Evolutionary conservation across 495 filamentous ascomycete species (phyloP), one percentile per base, ranked within the genome.

Genomic region (Lentithecium fluviatile): DNA sequence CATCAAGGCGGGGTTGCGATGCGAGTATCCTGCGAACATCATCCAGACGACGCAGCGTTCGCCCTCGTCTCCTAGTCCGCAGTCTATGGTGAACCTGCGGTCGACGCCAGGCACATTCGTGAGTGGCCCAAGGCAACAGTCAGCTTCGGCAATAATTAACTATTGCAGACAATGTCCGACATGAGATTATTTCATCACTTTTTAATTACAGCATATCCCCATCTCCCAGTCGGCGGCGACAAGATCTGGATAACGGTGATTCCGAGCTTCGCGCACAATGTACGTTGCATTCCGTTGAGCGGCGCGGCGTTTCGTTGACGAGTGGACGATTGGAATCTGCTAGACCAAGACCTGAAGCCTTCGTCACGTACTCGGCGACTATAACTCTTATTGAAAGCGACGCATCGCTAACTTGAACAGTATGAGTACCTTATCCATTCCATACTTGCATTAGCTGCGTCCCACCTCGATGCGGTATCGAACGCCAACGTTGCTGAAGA

Each of bases 181-280:
- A 65, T 65, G 62, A 40, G 82, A 49, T 79, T 85, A 62, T 85
- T 85, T 69, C 82, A 87, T 69, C 80, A 85, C 60, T 85, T 87
- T 53, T 71, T 86, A 21, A 57, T 79, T 19, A 71, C 68, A 8
- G 83, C 82, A 54, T 79, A 82, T 57, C 84, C 83, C 5, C 78
- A 84, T 70, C 79, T 85, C 29, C 83, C 83, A 0, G 69, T 85
- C 47, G 81, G 81, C 24, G 78, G 79, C 47, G 82, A 86, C 58
- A 67, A 70, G 10, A 70, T 81, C 24, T 87, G 83, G 83, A 77
- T 75, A 15, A 83, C 83, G 32, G 76, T 81, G 38, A 72, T 87
- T 21, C 82, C 84, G 0, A 78, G 77, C 46, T 74, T 85, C 42
- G 72, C 74, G 0, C 77, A 85, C 50, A 79, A 80, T 63, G 83